phyloP scores from a whole-genome alignment of 306 rosid genomes.

The Glycyrrhiza uralensis region DNA sequence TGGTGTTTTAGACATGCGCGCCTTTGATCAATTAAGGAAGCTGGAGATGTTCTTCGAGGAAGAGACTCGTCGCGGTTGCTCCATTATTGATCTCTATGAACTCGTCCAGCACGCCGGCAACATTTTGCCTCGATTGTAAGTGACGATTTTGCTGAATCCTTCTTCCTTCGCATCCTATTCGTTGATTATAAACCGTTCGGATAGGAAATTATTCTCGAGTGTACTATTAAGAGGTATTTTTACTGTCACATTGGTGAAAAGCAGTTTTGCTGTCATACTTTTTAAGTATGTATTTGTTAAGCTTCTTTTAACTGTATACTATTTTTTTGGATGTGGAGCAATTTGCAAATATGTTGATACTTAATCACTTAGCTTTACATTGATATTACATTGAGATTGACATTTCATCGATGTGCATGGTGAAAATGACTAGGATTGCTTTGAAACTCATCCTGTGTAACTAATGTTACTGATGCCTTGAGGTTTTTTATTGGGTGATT shows the following conservation, averaged over 20 bases:
- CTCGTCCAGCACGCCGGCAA: slow-evolving; percentile 98
- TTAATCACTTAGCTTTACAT: neutral
- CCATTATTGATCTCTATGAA: slow-evolving; percentile 92
- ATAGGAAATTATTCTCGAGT: neutral
- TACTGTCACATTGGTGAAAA: neutral
- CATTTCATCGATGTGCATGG: neutral
- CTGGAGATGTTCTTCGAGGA: slow-evolving; percentile 93
- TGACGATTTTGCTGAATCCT: neutral
- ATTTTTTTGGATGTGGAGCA: neutral
- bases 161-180: neutral
- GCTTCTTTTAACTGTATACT: neutral
- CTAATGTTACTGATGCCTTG: neutral
- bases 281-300: neutral
- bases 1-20: slow-evolving; percentile 78
- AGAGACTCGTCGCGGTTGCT: slow-evolving; percentile 97
- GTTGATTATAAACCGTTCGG: neutral
- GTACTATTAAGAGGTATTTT: neutral
- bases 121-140: slow-evolving; percentile 93
- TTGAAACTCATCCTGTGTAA: neutral
- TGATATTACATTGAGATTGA: slow-evolving; percentile 3
- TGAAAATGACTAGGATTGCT: neutral
- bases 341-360: neutral
- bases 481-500: neutral
- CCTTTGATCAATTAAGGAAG: slow-evolving; percentile 93
- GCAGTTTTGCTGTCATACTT: neutral